phyloP scores from a whole-genome alignment of 2,329 filamentous ascomycete species.

The Leptographium radiaticola region DNA sequence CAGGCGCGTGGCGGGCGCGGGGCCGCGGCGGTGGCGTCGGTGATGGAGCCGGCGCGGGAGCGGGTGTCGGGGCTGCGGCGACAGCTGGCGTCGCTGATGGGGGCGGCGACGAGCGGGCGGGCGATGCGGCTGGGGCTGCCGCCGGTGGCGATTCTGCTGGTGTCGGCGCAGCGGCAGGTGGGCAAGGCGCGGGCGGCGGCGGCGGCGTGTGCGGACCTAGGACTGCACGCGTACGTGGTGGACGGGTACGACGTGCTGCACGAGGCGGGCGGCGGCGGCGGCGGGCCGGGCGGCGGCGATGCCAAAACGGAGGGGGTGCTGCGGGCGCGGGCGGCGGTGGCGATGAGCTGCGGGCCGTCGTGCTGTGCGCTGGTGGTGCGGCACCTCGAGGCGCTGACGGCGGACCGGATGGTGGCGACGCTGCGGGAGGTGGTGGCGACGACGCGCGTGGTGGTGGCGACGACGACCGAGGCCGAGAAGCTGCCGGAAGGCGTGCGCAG shows the following conservation, averaged over 20 bases:
- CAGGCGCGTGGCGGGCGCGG: constrained; percentile 39
- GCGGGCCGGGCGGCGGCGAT: constrained; percentile 39
- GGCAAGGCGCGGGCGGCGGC: constrained; percentile 74
- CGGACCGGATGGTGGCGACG: constrained; percentile 76
- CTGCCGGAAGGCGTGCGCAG: constrained; percentile 81
- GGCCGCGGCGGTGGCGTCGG: constrained; percentile 19
- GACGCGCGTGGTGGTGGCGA: constrained; percentile 75
- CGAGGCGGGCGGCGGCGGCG: constrained; percentile 55
- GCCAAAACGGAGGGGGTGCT: constrained; percentile 90
- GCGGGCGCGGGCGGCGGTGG: constrained; percentile 75
- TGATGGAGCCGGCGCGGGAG: constrained; percentile 29
- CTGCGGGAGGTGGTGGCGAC: constrained; percentile 74
- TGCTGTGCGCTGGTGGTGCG: constrained; percentile 75
- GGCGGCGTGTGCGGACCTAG: constrained; percentile 74
- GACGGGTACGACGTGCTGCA: constrained; percentile 90
- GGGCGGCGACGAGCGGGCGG: constrained; percentile 75
- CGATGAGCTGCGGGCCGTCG: constrained; percentile 74
- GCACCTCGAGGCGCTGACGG: constrained; percentile 82
- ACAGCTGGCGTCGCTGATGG: constrained; percentile 70
- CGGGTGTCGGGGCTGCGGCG: constrained; percentile 47
- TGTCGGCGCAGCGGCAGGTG: constrained; percentile 85
- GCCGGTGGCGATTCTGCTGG: constrained; percentile 74
- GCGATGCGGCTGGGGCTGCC: constrained; percentile 81
- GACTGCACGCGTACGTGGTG: constrained; percentile 76
- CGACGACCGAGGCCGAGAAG: constrained; percentile 90